Evolutionary conservation across 768 basidiomycete species (phyloP).

Genomic region (Lyophyllum shimeji): DNA sequence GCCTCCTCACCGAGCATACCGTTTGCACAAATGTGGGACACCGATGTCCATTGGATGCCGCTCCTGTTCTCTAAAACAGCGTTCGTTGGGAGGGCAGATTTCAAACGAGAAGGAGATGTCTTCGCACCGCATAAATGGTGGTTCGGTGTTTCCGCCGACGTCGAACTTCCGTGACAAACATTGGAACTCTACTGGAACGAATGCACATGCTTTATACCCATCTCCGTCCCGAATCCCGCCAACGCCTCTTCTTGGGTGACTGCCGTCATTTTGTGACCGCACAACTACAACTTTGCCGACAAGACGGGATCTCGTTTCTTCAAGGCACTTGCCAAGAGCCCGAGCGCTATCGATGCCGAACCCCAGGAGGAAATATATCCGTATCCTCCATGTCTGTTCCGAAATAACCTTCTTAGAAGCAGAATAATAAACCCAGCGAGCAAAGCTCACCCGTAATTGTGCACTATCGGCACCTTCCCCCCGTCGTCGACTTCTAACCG

Average conservation of each 20-base stretch:
- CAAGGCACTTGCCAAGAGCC: conserved; percentile 38
- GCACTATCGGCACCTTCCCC: conserved; percentile 46
- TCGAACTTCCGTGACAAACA: not conserved
- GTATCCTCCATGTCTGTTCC: conserved; percentile 54
- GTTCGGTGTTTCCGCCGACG: conserved; percentile 29
- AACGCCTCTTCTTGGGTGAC: too few species aligned
- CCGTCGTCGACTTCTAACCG: conserved; percentile 46
- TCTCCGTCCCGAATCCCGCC: not conserved
- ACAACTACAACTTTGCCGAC: not conserved
- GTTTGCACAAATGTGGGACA: conserved; percentile 58
- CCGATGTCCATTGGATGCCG: conserved; percentile 71
- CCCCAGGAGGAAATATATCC: conserved; percentile 71
- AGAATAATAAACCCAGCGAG: not conserved
- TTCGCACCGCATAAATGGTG: conserved; percentile 43
- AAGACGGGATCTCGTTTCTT: not conserved
- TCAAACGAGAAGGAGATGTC: not conserved
- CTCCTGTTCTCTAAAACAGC: conserved; percentile 42
- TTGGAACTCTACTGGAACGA: not conserved
- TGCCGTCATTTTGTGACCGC: too few species aligned
- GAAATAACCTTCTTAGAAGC: not conserved
- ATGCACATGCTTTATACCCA: not conserved
- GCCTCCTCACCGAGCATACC: conserved; percentile 46
- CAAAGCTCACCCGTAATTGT: conserved; percentile 65
- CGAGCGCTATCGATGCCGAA: conserved; percentile 49
- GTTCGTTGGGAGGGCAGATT: conserved; percentile 33